These are phyloP conservation scores for Allium fistulosum DNA, from an alignment of 106 monocot species.

Conservation along the genomic window DNA sequence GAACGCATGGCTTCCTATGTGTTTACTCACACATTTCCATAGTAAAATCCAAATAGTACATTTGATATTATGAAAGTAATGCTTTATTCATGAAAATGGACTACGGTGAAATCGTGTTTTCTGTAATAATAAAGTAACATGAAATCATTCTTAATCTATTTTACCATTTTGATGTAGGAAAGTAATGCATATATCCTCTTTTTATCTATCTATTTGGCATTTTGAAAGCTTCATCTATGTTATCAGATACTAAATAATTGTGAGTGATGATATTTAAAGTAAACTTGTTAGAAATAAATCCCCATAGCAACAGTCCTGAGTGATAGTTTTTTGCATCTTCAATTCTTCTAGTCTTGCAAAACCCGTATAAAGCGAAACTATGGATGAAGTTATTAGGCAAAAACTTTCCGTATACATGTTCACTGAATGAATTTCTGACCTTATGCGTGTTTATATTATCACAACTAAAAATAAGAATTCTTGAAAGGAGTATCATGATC, in stretches of 20 bases:
- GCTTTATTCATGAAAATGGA: no score
- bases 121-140: no score
- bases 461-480: neutral
- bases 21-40: no score
- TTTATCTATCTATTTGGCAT: conserved; percentile 68
- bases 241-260: conserved; percentile 44
- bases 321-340: conserved; percentile 56
- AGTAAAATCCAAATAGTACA: no score
- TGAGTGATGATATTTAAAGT: conserved; percentile 85
- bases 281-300: conserved; percentile 65
- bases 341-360: conserved; percentile 57
- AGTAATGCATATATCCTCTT: conserved; percentile 44
- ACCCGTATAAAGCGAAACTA: conserved; percentile 66
- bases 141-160: no score
- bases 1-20: no score
- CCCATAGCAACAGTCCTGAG: conserved; percentile 24
- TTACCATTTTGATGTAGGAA: no score
- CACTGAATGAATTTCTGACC: conserved; percentile 22
- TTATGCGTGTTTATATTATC: conserved; percentile 13
- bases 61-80: no score
- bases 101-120: no score
- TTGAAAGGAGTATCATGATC: conserved; percentile 12
- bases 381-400: conserved; percentile 48
- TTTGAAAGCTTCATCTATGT: conserved; percentile 57
- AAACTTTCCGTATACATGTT: conserved; percentile 12